Evolutionary conservation across 129 eudicot genomes (phyloP).

Genomic region (Pulicaria dysenterica): DNA sequence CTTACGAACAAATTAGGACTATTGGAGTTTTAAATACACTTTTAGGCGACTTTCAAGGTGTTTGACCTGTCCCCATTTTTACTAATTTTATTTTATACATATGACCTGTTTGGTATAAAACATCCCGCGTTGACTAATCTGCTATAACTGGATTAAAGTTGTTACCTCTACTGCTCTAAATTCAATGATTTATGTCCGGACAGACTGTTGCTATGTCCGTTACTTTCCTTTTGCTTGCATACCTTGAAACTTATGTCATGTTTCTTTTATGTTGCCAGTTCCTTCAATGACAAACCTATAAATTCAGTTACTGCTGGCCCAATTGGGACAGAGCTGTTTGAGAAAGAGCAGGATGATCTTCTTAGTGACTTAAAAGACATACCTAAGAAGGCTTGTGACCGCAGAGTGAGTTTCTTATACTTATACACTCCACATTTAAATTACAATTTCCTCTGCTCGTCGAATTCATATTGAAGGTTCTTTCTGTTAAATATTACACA

Average conservation of each 20-base stretch:
- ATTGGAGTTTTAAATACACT: too few relatives aligned
- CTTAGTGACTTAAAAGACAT: constrained; percentile 84
- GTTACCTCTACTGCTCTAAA: neutral
- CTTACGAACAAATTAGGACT: neutral
- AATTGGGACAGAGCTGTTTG: constrained; percentile 85
- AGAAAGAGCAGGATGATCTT: constrained; percentile 94
- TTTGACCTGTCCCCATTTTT: neutral
- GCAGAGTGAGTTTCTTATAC: constrained; percentile 61
- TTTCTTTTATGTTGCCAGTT: constrained; percentile 38
- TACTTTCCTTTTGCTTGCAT: neutral
- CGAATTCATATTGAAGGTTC: neutral
- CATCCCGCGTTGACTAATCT: neutral
- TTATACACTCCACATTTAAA: neutral
- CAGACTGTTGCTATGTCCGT: neutral
- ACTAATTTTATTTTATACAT: neutral
- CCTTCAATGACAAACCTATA: constrained; percentile 92
- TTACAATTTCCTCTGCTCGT: neutral
- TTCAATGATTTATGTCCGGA: neutral
- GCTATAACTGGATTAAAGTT: neutral
- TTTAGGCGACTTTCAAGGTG: neutral
- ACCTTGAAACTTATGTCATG: neutral
- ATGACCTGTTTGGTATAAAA: neutral
- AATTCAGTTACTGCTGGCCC: constrained; percentile 71
- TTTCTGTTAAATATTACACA: neutral
- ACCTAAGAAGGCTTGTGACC: constrained; percentile 99